Percentiles rank a stretch among this genome's conserved stretches.
These are phyloP conservation scores for Isatis tinctoria DNA, from an alignment of 345 rosid genomes.

Conservation along the genomic window DNA sequence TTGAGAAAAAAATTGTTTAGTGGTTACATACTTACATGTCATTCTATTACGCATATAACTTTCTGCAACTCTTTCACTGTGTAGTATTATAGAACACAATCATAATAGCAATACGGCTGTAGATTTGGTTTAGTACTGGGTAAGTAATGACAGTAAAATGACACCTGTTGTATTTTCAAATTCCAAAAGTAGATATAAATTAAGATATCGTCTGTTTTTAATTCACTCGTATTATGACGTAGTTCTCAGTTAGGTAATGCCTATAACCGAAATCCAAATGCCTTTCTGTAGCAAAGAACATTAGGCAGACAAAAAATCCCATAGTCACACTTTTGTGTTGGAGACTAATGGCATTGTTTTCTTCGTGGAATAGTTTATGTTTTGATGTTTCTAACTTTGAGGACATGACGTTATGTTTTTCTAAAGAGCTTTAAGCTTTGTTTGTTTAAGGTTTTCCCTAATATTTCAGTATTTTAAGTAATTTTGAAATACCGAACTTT, in stretches of 20 bases:
- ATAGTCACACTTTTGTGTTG: constrained; percentile 23
- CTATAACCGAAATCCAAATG: not conserved
- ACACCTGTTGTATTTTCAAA: not conserved
- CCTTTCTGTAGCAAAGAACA: not conserved
- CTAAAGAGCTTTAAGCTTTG: constrained; percentile 18
- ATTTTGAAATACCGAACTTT: not conserved
- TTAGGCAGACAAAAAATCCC: constrained; percentile 10
- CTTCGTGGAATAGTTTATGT: constrained; percentile 23
- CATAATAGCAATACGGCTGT: not conserved
- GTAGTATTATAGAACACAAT: not conserved
- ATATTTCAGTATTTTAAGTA: not conserved
- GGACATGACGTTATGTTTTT: constrained; percentile 14
- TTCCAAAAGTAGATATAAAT: not conserved
- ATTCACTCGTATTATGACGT: not conserved
- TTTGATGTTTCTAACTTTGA: constrained; percentile 31
- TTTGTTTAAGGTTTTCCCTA: not conserved
- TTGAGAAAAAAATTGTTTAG: not conserved
- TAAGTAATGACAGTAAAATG: not conserved
- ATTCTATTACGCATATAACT: not conserved
- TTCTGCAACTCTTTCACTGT: not conserved
- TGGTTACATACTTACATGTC: too few species aligned
- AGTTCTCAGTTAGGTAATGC: not conserved
- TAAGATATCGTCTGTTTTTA: not conserved
- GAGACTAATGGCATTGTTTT: constrained; percentile 24
- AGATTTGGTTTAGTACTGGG: not conserved